Evolutionary conservation across 2,329 filamentous ascomycete species (phyloP).

Genomic region (Penicillium digitatum): DNA sequence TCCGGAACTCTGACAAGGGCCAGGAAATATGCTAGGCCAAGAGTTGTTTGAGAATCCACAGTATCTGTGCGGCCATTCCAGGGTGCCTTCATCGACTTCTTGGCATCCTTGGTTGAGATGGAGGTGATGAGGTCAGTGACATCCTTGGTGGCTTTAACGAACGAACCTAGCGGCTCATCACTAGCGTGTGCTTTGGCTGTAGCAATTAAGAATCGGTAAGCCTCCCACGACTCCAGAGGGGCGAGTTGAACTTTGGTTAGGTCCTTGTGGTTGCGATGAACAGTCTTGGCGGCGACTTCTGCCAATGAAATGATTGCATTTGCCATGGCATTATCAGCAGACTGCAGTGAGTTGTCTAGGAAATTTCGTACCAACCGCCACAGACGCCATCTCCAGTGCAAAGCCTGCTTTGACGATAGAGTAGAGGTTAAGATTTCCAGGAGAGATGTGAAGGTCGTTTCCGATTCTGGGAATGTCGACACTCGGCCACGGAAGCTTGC

Average conservation of each 20-base stretch:
- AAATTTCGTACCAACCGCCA: constrained; percentile 39
- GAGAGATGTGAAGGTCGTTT: constrained; percentile 24
- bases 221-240: constrained; percentile 38
- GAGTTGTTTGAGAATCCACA: constrained; percentile 28
- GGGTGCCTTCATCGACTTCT: constrained; percentile 24
- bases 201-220: constrained; percentile 33
- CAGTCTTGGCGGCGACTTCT: constrained; percentile 27
- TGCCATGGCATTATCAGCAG: constrained; percentile 19
- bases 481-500: constrained; percentile 31
- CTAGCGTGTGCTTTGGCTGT: constrained; percentile 22
- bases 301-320: constrained; percentile 24
- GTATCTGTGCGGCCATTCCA: constrained; percentile 41
- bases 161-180: constrained; percentile 22
- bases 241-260: constrained; percentile 22
- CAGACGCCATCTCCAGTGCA: constrained; percentile 42
- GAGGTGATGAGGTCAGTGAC: constrained; percentile 25
- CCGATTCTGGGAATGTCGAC: constrained; percentile 22
- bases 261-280: constrained; percentile 31
- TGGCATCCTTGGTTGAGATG: constrained; percentile 23
- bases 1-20: constrained; percentile 32
- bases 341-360: constrained; percentile 28
- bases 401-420: constrained; percentile 29
- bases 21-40: constrained; percentile 35
- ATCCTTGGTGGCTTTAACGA: constrained; percentile 26
- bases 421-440: constrained; percentile 29